A percentile compares a stretch with the other conserved stretches of the same genome.
These are phyloP conservation scores for Scheffersomyces spartinae DNA, from an alignment of 805 yeast genomes.

Conservation along the genomic window DNA sequence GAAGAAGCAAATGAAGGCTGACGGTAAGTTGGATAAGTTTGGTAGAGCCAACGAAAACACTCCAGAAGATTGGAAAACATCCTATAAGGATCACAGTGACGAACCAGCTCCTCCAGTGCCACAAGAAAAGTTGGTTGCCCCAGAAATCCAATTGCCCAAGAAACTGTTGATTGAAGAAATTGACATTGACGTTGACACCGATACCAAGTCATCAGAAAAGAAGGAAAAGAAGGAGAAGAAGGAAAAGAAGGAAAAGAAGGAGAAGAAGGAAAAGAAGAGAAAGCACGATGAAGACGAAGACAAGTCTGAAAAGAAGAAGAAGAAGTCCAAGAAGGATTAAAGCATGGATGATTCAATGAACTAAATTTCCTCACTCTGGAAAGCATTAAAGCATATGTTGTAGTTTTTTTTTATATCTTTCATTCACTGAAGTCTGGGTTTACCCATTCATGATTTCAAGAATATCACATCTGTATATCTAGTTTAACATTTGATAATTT, in stretches of 20 bases:
- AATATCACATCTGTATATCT: too few species aligned
- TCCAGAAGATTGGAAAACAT: conserved; percentile 84
- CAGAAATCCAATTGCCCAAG: conserved; percentile 35
- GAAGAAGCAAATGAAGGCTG: conserved; percentile 96
- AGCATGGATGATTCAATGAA: conserved; percentile 5
- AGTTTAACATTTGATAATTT: too few species aligned
- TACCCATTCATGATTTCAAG: too few species aligned
- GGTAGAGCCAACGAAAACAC: conserved; percentile 92
- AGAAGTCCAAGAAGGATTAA: conserved; percentile 34
- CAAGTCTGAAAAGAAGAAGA: conserved; percentile 37
- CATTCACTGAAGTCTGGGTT: too few species aligned
- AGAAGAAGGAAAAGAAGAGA: conserved; percentile 33
- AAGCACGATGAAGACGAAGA: conserved; percentile 25
- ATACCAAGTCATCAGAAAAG: conserved; percentile 25
- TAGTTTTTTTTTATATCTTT: background rate
- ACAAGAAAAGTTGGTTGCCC: conserved; percentile 38
- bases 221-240: conserved; percentile 43
- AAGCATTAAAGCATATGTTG: background rate
- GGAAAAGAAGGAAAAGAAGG: conserved; percentile 52
- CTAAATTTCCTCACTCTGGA: too few species aligned
- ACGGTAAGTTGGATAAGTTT: conserved; percentile 91
- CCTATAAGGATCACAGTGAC: conserved; percentile 61
- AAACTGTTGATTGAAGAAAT: conserved; percentile 38
- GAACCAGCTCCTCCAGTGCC: conserved; percentile 50
- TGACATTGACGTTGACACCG: conserved; percentile 11